Conservation (phyloP, 1,139 yeast genomes). For the Suhomyces wounanorum region DNA sequence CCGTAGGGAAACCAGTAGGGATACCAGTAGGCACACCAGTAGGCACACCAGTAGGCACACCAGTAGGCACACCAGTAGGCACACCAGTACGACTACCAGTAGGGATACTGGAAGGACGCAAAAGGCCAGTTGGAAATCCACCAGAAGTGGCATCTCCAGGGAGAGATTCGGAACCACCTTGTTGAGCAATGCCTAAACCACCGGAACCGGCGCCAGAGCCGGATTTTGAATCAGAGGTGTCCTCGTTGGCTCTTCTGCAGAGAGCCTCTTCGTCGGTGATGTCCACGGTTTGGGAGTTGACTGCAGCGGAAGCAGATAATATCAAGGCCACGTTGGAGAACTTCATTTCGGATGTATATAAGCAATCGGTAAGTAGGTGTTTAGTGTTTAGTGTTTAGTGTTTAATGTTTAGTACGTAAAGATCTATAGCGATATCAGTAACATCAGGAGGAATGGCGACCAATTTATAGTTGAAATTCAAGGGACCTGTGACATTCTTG, state of each 20-base stretch:
- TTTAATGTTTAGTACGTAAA: too few species aligned
- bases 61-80: too few species aligned
- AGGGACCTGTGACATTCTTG: background rate
- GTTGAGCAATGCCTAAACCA: background rate
- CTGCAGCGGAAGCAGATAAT: conserved; percentile 18
- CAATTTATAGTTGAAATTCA: background rate
- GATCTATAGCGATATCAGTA: background rate
- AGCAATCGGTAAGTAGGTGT: too few species aligned
- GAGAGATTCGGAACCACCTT: too few species aligned
- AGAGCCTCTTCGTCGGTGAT: conserved; percentile 2
- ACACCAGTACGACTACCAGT: too few species aligned
- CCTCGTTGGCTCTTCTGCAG: conserved; percentile 15
- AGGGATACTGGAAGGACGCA: too few species aligned
- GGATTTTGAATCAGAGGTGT: background rate
- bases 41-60: too few species aligned
- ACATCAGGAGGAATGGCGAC: background rate
- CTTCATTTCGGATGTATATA: conserved; percentile 14
- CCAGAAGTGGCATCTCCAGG: background rate
- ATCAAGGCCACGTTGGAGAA: conserved; percentile 17
- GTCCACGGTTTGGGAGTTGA: conserved; percentile 14
- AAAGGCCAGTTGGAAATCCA: too few species aligned
- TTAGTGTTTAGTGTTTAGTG: too few species aligned
- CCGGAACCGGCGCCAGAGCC: background rate
- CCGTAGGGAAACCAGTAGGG: too few species aligned
- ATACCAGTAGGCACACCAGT: too few species aligned